phyloP scores from a whole-genome alignment of 2,329 filamentous ascomycete genomes.

The Harringtonia aguacate region DNA sequence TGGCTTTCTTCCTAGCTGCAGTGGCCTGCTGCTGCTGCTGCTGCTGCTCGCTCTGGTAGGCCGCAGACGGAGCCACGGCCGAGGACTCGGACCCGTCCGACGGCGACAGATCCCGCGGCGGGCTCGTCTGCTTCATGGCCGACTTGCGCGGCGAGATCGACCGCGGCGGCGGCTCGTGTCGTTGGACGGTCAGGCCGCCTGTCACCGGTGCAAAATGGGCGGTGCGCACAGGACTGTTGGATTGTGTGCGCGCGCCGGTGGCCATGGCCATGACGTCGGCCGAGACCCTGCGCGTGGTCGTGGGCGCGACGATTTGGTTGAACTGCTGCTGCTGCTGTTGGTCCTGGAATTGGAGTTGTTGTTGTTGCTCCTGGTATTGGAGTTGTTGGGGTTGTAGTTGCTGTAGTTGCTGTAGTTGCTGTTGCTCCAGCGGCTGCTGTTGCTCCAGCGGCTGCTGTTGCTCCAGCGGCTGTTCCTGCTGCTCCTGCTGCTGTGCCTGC shows the following conservation, averaged over 20 bases:
- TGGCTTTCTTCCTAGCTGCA: slow-evolving; percentile 47
- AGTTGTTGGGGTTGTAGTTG: too few relatives aligned
- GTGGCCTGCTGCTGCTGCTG: too few relatives aligned
- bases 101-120: slow-evolving; percentile 41
- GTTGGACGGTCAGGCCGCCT: slow-evolving; percentile 40
- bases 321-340: neutral
- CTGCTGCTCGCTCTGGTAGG: too few relatives aligned
- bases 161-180: slow-evolving; percentile 58
- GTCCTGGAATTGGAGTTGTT: neutral
- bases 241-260: slow-evolving; percentile 27
- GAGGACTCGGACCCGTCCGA: slow-evolving; percentile 34
- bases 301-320: too few relatives aligned
- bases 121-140: slow-evolving; percentile 56
- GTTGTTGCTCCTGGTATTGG: slow-evolving; percentile 9
- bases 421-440: too few relatives aligned
- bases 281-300: too few relatives aligned
- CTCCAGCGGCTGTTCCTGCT: too few relatives aligned
- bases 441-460: too few relatives aligned
- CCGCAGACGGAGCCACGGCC: too few relatives aligned
- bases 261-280: slow-evolving; percentile 7
- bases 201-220: slow-evolving; percentile 52
- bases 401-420: too few relatives aligned
- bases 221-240: slow-evolving; percentile 54
- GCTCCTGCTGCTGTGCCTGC: too few relatives aligned
- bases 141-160: slow-evolving; percentile 70